Conservation (phyloP, 2,329 filamentous ascomycete species). For the Epichloe gansuensis region DNA sequence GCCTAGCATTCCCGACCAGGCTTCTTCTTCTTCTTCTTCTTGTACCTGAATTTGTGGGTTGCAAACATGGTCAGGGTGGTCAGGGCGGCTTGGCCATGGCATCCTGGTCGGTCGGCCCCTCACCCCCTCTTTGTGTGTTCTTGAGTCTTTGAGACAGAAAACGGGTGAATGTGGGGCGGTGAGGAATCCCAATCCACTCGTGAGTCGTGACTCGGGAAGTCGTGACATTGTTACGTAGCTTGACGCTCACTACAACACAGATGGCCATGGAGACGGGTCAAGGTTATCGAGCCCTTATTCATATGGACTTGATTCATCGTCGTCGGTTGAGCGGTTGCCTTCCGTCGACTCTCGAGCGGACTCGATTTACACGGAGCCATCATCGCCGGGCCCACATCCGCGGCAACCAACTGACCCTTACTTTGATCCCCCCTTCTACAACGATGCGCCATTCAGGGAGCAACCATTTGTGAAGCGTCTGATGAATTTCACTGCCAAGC, state of each 20-base stretch:
- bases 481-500: conserved; percentile 70
- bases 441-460: conserved; percentile 58
- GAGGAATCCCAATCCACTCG: too few species aligned
- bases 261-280: neutral
- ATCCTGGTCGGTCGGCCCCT: neutral
- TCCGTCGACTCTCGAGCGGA: conserved; percentile 6
- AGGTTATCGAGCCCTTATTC: neutral
- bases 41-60: too few species aligned
- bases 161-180: neutral
- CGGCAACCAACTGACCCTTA: conserved; percentile 38
- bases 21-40: too few species aligned
- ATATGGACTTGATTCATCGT: conserved; percentile 6
- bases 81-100: too few species aligned
- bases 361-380: neutral
- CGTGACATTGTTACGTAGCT: too few species aligned
- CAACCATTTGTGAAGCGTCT: conserved; percentile 56
- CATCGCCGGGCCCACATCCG: conserved; percentile 1
- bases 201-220: too few species aligned
- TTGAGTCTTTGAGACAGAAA: neutral
- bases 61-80: too few species aligned
- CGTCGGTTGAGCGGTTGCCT: conserved; percentile 9
- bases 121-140: neutral
- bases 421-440: conserved; percentile 64
- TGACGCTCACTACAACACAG: neutral
- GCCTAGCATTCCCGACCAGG: too few species aligned